Conservation (phyloP, 331 rosid species). For the Quercus tomentella region DNA sequence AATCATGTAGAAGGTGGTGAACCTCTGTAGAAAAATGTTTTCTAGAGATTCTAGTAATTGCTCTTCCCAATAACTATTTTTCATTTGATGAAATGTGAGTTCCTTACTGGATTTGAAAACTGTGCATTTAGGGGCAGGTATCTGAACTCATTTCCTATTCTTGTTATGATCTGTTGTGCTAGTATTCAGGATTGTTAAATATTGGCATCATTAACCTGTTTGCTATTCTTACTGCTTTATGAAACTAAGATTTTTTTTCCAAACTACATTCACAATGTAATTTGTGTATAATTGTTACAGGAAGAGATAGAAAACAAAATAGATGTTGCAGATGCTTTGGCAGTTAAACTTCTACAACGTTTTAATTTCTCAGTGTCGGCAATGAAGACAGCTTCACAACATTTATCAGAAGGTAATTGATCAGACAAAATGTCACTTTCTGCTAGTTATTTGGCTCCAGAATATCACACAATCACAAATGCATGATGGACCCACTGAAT, state of each 20-base stretch:
- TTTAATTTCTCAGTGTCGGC: slow-evolving; percentile 71
- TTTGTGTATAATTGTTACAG: slow-evolving; percentile 36
- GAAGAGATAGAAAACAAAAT: slow-evolving; percentile 84
- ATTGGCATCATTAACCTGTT: background rate
- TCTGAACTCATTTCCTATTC: background rate
- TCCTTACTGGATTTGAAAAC: background rate
- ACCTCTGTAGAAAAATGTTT: too few relatives aligned
- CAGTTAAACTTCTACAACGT: slow-evolving; percentile 77
- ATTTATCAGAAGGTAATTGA: slow-evolving; percentile 76
- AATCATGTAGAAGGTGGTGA: too few relatives aligned
- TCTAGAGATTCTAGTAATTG: background rate
- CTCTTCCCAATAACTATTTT: background rate
- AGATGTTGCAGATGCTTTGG: slow-evolving; percentile 82
- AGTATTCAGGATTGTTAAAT: background rate
- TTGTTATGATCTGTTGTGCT: background rate
- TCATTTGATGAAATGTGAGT: background rate
- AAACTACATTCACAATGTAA: slow-evolving; percentile 16
- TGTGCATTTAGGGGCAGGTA: background rate
- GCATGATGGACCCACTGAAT: background rate
- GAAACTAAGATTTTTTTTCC: background rate
- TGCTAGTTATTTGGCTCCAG: background rate
- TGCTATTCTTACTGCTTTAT: background rate
- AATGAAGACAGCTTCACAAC: slow-evolving; percentile 75
- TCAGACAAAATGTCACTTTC: background rate
- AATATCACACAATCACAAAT: background rate